Evolutionary conservation across 441 rosid genomes (phyloP).

Genomic region (Populus hybrid): DNA sequence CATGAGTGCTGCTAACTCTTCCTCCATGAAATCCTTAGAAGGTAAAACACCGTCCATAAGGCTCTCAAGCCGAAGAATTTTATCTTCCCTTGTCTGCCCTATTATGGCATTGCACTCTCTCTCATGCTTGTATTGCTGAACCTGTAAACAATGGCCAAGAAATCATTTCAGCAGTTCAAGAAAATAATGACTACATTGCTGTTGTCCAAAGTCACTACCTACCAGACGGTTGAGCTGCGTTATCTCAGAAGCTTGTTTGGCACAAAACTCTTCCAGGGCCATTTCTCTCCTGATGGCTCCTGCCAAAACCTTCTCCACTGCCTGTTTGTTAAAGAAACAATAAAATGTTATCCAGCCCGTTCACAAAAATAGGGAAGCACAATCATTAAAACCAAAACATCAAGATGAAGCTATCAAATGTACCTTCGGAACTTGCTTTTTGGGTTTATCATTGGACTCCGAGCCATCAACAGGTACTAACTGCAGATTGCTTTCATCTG

Average conservation of each 20-base stretch:
- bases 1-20: conserved; percentile 69
- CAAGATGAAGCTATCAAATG: conserved; percentile 16
- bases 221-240: conserved; percentile 96
- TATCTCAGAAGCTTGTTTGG: conserved; percentile 88
- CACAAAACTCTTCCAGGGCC: conserved; percentile 94
- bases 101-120: conserved; percentile 94
- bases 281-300: conserved; percentile 98
- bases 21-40: conserved; percentile 81
- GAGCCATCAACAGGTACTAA: conserved; percentile 58
- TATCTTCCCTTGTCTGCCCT: conserved; percentile 89
- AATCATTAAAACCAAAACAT: not conserved
- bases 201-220: conserved; percentile 22
- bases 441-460: conserved; percentile 56
- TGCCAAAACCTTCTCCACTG: conserved; percentile 93
- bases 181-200: not conserved
- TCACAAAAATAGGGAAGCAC: not conserved
- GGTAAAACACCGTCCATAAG: conserved; percentile 97
- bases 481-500: conserved; percentile 51
- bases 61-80: conserved; percentile 87
- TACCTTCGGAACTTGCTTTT: conserved; percentile 83
- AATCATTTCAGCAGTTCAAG: conserved; percentile 15
- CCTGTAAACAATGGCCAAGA: conserved; percentile 45
- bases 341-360: conserved; percentile 13
- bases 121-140: conserved; percentile 97
- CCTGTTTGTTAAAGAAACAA: conserved; percentile 43